These are phyloP conservation scores for Bolboschoenoplectus hybrid DNA, from an alignment of 202 grass and related monocot genomes.

Conservation along the genomic window DNA sequence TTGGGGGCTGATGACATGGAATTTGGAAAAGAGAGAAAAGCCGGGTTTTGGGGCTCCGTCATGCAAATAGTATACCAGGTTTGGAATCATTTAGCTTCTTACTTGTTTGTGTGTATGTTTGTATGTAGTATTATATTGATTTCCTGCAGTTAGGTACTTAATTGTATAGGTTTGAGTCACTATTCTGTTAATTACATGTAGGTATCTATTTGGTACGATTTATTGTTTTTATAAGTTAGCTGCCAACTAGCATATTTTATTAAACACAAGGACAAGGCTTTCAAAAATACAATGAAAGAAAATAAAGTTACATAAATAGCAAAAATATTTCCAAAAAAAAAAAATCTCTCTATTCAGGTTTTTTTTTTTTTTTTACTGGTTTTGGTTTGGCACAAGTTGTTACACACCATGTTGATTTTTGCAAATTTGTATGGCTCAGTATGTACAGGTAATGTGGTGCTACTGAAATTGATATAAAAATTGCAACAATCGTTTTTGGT, in stretches of 20 bases:
- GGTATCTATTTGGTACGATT: neutral
- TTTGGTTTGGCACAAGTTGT: neutral
- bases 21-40: constrained; percentile 63
- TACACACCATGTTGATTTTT: constrained; percentile 4
- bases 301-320: neutral
- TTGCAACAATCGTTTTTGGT: neutral
- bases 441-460: neutral
- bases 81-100: constrained; percentile 18
- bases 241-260: neutral
- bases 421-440: neutral
- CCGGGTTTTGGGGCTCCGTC: constrained; percentile 63
- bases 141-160: constrained; percentile 14
- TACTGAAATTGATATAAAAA: constrained; percentile 7
- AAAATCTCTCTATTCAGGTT: neutral
- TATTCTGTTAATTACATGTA: constrained; percentile 11
- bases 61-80: constrained; percentile 94
- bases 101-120: neutral
- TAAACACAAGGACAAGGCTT: neutral
- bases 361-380: neutral
- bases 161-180: constrained; percentile 14
- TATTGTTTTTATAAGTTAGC: neutral
- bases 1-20: constrained; percentile 45
- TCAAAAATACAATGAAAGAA: neutral
- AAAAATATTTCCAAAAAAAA: neutral
- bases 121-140: neutral